A percentile compares a stretch with the other conserved stretches of the same genome.
Conservation (phyloP, 306 rosid genomes). For the Gynostemma pentaphyllum region DNA sequence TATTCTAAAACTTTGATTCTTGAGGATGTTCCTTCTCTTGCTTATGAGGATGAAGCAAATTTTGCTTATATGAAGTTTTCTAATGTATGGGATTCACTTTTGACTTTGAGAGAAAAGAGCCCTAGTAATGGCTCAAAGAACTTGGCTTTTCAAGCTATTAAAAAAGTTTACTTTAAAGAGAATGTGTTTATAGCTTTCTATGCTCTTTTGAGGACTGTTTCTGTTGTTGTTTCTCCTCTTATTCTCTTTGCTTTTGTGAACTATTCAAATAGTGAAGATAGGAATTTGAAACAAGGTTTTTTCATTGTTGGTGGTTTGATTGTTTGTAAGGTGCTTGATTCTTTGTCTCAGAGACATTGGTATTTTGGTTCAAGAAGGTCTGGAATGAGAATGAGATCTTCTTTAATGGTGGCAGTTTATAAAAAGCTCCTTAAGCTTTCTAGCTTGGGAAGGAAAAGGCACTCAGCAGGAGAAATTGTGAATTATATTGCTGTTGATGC, state of each 20-base stretch:
- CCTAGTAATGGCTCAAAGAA: constrained; percentile 21
- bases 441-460: constrained; percentile 40
- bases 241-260: constrained; percentile 58
- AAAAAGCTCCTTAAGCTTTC: constrained; percentile 62
- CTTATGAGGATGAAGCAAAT: constrained; percentile 49
- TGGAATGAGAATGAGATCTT: constrained; percentile 71
- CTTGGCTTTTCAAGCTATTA: constrained; percentile 35
- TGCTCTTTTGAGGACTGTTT: constrained; percentile 32
- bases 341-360: constrained; percentile 61
- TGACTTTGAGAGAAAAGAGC: constrained; percentile 19
- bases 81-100: constrained; percentile 38
- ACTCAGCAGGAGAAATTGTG: constrained; percentile 66
- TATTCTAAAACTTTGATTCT: constrained; percentile 38
- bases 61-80: constrained; percentile 31
- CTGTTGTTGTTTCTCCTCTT: constrained; percentile 45
- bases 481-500: constrained; percentile 75
- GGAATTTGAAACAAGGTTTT: constrained; percentile 30
- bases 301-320: constrained; percentile 34
- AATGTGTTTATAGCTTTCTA: constrained; percentile 36
- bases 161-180: constrained; percentile 41
- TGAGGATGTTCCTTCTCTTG: constrained; percentile 52
- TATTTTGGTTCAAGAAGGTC: constrained; percentile 48
- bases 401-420: constrained; percentile 70
- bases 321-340: constrained; percentile 38
- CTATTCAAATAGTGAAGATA: constrained; percentile 26